Conservation (phyloP, 805 yeast genomes). For the Ogataea parapolymorpha region DNA sequence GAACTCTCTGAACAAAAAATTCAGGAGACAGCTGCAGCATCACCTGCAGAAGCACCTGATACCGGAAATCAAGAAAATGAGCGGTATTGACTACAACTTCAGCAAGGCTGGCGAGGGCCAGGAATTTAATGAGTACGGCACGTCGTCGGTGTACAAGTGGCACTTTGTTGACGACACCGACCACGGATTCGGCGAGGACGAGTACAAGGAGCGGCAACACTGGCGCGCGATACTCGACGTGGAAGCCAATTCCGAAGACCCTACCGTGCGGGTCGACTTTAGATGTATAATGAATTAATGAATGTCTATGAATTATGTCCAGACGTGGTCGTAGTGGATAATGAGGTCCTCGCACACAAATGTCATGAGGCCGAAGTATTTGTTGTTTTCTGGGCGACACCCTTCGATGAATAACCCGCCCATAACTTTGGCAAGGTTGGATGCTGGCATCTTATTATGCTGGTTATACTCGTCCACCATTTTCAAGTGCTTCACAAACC, state of each 20-base stretch:
- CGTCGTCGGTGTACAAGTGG: slow-evolving; percentile 54
- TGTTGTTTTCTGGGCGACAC: slow-evolving; percentile 43
- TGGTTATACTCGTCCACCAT: slow-evolving; percentile 64
- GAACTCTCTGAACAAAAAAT: slow-evolving; percentile 69
- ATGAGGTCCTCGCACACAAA: slow-evolving; percentile 50
- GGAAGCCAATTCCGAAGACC: slow-evolving; percentile 62
- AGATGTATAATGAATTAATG: slow-evolving; percentile 23
- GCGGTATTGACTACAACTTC: slow-evolving; percentile 47
- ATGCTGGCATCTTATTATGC: slow-evolving; percentile 80
- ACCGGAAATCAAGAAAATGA: slow-evolving; percentile 58
- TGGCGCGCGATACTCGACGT: slow-evolving; percentile 65
- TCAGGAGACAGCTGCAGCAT: slow-evolving; percentile 70
- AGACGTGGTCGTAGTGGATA: slow-evolving; percentile 39
- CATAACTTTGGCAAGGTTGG: slow-evolving; percentile 87
- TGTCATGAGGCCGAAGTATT: slow-evolving; percentile 54
- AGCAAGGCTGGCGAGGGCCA: slow-evolving; percentile 47
- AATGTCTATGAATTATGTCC: slow-evolving; percentile 14
- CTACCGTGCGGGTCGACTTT: slow-evolving; percentile 65
- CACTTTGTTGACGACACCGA: slow-evolving; percentile 55
- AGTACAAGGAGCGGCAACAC: slow-evolving; percentile 47
- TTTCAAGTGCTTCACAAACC: slow-evolving; percentile 66
- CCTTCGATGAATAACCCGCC: slow-evolving; percentile 62
- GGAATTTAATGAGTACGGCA: slow-evolving; percentile 40
- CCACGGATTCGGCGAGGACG: slow-evolving; percentile 50
- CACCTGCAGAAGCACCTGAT: slow-evolving; percentile 70